Evolutionary conservation across 2,329 filamentous ascomycete genomes (phyloP), one percentile per base, ranked within the genome.

Genomic region (Macroventuria anomochaeta): DNA sequence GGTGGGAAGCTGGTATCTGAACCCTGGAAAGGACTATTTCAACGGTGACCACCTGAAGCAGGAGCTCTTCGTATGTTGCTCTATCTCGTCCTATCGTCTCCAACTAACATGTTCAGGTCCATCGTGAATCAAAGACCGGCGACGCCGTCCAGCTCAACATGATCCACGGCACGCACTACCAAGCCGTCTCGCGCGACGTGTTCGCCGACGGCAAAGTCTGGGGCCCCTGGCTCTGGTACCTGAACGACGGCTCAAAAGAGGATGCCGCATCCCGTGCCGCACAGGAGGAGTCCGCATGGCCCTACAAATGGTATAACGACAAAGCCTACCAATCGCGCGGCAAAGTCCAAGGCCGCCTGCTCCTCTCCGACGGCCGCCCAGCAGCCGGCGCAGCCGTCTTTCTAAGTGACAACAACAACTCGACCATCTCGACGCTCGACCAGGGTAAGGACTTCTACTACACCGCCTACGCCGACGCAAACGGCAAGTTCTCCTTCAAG

Each of bases 91-190:
- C 7, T 15, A 10, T 3, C 10, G 11, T 8, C 36, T 5, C 5
- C 15, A 29, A n/a, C 47, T 61, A 26, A 63, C 18, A 20, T 1
- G 2, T 3, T 3, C 17, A 72, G 69, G 48, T 82, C 3, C 81
- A 83, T 55, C 77, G 81, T 5, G 80, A 83, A 59, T 80, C 75
- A 3, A 58, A 70, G 5, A 81, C 80, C 0, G 81, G 81, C 5
- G 81, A 83, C 53, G 75, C 76, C 1, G 80, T 83, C 2, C 79
- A 82, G 55, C 69, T 83, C 31, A 83, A 83, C 63, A 81, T 83
- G 77, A 75, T 83, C 28, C 80, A 83, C 58, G 81, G 81, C 28
- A 82, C 80, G 0, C 71, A 74, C 39, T 74, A 64, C 59, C 70
- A 72, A 46, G 69, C 70, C 25, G 39, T 63, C 2, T 66, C 68